Percentiles rank a stretch among this genome's conserved stretches.
These are phyloP conservation scores for Patellifolia procumbens DNA, from an alignment of 179 eudicot species.

Conservation along the genomic window DNA sequence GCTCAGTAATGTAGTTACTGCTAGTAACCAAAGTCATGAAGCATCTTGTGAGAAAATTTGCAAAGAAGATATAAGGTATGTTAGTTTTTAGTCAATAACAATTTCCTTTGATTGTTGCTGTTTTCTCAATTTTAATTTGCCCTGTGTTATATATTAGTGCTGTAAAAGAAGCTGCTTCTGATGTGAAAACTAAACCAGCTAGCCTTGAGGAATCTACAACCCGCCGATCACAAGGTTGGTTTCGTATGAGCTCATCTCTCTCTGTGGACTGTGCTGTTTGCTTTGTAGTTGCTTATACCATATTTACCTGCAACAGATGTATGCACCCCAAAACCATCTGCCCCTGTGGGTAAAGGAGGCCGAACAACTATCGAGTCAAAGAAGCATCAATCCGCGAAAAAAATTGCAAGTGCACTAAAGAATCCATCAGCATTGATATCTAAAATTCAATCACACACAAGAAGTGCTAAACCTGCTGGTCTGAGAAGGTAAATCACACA, in stretches of 20 bases:
- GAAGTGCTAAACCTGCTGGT: slow-evolving; percentile 54
- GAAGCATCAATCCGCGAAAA: slow-evolving; percentile 60
- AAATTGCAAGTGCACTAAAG: slow-evolving; percentile 56
- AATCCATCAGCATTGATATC: slow-evolving; percentile 69
- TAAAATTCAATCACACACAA: slow-evolving; percentile 47
- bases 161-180: slow-evolving; percentile 10
- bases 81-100: background rate
- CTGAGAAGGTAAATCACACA: slow-evolving; percentile 45
- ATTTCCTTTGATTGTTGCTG: background rate
- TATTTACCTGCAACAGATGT: slow-evolving; percentile 33
- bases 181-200: slow-evolving; percentile 22
- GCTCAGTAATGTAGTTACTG: too few species aligned
- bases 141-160: slow-evolving; percentile 24
- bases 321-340: slow-evolving; percentile 64
- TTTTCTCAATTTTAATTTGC: slow-evolving; percentile 10
- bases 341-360: slow-evolving; percentile 31
- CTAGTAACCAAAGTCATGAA: slow-evolving; percentile 21
- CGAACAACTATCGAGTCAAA: slow-evolving; percentile 33
- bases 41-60: slow-evolving; percentile 21
- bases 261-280: too few species aligned
- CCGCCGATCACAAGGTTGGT: slow-evolving; percentile 34
- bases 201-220: slow-evolving; percentile 17
- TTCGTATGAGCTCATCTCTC: background rate
- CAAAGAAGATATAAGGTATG: slow-evolving; percentile 46
- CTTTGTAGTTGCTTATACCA: background rate